phyloP scores from a whole-genome alignment of 768 basidiomycete genomes.

The Auricularia sp. region DNA sequence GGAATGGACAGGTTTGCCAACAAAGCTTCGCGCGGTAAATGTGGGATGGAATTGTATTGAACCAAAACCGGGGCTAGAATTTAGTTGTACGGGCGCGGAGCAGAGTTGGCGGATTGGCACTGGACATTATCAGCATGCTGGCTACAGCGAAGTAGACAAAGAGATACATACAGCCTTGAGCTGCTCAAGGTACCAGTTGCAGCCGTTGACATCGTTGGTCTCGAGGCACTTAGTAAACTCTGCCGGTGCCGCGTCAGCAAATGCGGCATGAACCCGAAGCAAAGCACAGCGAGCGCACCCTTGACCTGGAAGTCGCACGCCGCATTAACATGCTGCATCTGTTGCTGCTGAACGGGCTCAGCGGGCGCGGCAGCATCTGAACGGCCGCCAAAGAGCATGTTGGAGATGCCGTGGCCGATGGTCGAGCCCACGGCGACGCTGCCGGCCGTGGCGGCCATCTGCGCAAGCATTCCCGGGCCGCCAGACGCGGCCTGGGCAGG shows the following conservation, averaged over 20 bases:
- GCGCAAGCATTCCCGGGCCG: constrained; percentile 54
- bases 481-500: constrained; percentile 25
- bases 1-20: too few relatives aligned
- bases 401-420: constrained; percentile 82
- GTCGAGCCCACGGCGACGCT: constrained; percentile 82
- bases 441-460: constrained; percentile 87
- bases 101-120: constrained; percentile 6
- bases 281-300: constrained; percentile 31
- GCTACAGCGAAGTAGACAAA: neutral
- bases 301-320: constrained; percentile 76
- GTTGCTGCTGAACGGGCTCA: constrained; percentile 32
- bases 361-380: constrained; percentile 30
- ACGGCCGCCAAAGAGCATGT: constrained; percentile 78
- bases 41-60: too few relatives aligned
- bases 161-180: constrained; percentile 63
- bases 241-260: constrained; percentile 15
- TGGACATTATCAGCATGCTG: neutral
- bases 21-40: too few relatives aligned
- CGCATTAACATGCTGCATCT: constrained; percentile 26
- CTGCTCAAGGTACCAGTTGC: constrained; percentile 81
- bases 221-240: constrained; percentile 83
- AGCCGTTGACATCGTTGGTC: constrained; percentile 66
- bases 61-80: too few relatives aligned
- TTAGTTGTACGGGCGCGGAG: neutral
- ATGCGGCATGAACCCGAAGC: neutral